phyloP scores from a whole-genome alignment of 2,329 filamentous ascomycete species.

The Domatiomyces globalis region DNA sequence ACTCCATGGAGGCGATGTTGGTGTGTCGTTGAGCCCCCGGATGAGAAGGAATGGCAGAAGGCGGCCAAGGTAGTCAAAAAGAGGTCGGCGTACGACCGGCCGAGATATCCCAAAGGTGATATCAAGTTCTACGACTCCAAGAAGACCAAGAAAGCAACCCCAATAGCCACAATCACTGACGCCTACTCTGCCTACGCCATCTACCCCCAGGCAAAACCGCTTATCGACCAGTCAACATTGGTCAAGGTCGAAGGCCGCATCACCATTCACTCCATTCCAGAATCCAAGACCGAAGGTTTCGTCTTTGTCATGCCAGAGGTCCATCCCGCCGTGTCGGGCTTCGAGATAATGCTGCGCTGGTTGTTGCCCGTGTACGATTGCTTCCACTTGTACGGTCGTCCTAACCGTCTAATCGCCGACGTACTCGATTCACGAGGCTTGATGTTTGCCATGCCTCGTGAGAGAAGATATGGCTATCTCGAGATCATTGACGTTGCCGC shows the following conservation, averaged over 20 bases:
- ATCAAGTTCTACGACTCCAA: slow-evolving; percentile 94
- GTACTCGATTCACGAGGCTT: slow-evolving; percentile 73
- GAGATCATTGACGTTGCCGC: slow-evolving; percentile 73
- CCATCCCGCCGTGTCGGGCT: slow-evolving; percentile 79
- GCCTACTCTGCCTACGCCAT: slow-evolving; percentile 89
- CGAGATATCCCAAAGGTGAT: slow-evolving; percentile 61
- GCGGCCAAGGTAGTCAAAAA: slow-evolving; percentile 71
- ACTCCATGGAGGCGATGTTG: slow-evolving; percentile 94
- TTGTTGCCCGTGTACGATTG: slow-evolving; percentile 90
- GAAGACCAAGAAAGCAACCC: slow-evolving; percentile 77
- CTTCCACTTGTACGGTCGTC: slow-evolving; percentile 80
- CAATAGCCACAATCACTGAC: slow-evolving; percentile 82
- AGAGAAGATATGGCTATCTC: slow-evolving; percentile 76
- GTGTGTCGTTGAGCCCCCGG: slow-evolving; percentile 84
- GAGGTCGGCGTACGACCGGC: slow-evolving; percentile 67
- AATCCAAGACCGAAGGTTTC: slow-evolving; percentile 74
- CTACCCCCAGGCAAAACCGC: slow-evolving; percentile 82
- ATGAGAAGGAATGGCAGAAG: slow-evolving; percentile 82
- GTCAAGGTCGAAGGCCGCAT: slow-evolving; percentile 89
- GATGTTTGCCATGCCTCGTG: slow-evolving; percentile 95
- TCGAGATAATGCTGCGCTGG: slow-evolving; percentile 88
- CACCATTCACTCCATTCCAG: slow-evolving; percentile 66
- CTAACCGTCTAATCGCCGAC: slow-evolving; percentile 72
- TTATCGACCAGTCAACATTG: slow-evolving; percentile 88
- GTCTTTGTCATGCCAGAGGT: slow-evolving; percentile 97